Evolutionary conservation across 805 yeast genomes (phyloP).

Genomic region (Cyberlindnera bimundalis): DNA sequence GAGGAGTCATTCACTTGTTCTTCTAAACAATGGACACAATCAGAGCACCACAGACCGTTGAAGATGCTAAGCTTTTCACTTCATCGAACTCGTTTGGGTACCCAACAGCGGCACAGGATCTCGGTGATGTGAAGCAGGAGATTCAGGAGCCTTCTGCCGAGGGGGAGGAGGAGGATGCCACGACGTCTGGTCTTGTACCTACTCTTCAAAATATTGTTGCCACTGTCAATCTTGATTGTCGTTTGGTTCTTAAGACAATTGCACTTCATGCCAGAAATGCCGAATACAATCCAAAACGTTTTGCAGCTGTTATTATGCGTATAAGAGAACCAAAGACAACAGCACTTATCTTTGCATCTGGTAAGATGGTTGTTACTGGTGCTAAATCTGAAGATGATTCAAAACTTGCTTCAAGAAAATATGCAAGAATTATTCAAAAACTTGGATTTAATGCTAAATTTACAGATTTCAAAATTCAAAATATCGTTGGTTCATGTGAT

Average conservation of each 20-base stretch:
- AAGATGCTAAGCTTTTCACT: constrained; percentile 30
- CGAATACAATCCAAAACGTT: constrained; percentile 96
- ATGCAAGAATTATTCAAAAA: constrained; percentile 96
- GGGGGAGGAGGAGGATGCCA: constrained; percentile 50
- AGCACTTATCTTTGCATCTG: constrained; percentile 95
- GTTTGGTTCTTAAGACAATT: constrained; percentile 92
- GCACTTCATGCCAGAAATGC: constrained; percentile 99
- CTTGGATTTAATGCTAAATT: constrained; percentile 97
- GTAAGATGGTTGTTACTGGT: constrained; percentile 99
- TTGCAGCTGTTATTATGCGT: constrained; percentile 99
- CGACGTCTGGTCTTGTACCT: constrained; percentile 94
- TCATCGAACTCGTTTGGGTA: constrained; percentile 27
- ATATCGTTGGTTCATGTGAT: constrained; percentile 98
- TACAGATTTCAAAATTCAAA: constrained; percentile 96
- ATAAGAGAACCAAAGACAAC: constrained; percentile 98
- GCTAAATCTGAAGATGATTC: constrained; percentile 98
- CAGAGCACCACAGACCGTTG: constrained; percentile 29
- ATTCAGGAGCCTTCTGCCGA: constrained; percentile 9
- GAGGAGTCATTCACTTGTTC: constrained; percentile 12
- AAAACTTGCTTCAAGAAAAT: constrained; percentile 95
- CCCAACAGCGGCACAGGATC: constrained; percentile 28
- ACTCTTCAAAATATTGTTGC: constrained; percentile 94
- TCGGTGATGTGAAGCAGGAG: constrained; percentile 22
- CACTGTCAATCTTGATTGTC: constrained; percentile 93
- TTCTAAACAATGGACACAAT: constrained; percentile 25